Percentiles rank a stretch among this genome's conserved stretches.
phyloP scores from a whole-genome alignment of 2,329 filamentous ascomycete genomes.

The Cladosporium velox region DNA sequence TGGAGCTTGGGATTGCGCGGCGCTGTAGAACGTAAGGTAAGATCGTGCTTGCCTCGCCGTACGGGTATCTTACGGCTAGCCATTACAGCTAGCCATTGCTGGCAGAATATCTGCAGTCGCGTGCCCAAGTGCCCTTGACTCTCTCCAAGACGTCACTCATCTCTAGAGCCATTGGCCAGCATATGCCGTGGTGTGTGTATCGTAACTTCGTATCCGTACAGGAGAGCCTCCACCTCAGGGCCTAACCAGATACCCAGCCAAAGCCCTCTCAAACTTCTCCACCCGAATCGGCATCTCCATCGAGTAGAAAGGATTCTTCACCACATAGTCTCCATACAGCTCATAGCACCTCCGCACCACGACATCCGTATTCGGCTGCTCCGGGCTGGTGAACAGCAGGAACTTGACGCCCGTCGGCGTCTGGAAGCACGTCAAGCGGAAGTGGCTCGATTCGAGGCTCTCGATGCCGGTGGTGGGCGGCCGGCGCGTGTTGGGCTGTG shows the following conservation, averaged over 20 bases:
- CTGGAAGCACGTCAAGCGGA: slow-evolving; percentile 93
- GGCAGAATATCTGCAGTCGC: neutral
- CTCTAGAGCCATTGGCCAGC: neutral
- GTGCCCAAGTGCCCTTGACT: neutral
- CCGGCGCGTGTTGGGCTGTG: slow-evolving; percentile 49
- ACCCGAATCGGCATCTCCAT: slow-evolving; percentile 96
- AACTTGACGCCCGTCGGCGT: slow-evolving; percentile 96
- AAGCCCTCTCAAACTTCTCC: slow-evolving; percentile 84
- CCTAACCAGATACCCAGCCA: slow-evolving; percentile 38
- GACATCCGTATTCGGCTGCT: slow-evolving; percentile 82
- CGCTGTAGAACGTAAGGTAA: too few relatives aligned
- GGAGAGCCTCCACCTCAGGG: slow-evolving; percentile 28
- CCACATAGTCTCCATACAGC: slow-evolving; percentile 93
- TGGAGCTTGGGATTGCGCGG: too few relatives aligned
- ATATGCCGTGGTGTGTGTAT: neutral
- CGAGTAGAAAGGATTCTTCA: slow-evolving; percentile 99
- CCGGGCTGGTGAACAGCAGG: slow-evolving; percentile 86
- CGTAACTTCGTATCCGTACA: neutral
- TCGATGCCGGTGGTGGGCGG: slow-evolving; percentile 72
- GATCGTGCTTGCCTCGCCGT: too few relatives aligned
- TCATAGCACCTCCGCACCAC: slow-evolving; percentile 88
- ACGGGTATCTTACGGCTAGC: too few relatives aligned
- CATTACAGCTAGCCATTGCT: neutral
- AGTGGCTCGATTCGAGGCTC: slow-evolving; percentile 90
- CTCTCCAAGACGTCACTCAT: too few relatives aligned